Conservation (phyloP, 1,284 basidiomycete species). For the Amylostereum areolatum region DNA sequence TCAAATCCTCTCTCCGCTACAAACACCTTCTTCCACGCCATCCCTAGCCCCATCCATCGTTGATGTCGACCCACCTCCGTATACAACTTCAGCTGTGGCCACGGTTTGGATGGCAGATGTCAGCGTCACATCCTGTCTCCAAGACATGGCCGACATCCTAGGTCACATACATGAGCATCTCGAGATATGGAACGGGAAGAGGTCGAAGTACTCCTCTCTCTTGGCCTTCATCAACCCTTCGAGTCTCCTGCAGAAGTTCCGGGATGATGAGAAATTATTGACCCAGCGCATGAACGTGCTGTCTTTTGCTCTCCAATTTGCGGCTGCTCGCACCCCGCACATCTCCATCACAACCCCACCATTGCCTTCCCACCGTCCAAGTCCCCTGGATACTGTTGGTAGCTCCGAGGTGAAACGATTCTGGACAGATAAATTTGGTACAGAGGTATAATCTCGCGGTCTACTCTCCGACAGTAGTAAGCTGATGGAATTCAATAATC, state of each 20-base stretch:
- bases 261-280: conserved; percentile 4
- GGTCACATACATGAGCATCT: conserved; percentile 6
- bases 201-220: not conserved
- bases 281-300: conserved; percentile 2
- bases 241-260: not conserved
- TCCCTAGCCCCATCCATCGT: not conserved
- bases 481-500: not conserved
- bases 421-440: conserved; percentile 4
- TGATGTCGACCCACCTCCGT: not conserved
- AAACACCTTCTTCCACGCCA: not conserved
- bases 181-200: conserved; percentile 1
- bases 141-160: conserved; percentile 7
- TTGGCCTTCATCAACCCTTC: conserved; percentile 5
- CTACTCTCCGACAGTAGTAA: not conserved
- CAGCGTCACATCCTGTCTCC: conserved; percentile 3
- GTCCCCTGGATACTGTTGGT: not conserved
- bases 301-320: conserved; percentile 2
- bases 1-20: conserved; percentile 4
- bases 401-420: conserved; percentile 4
- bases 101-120: too few relatives aligned
- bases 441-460: not conserved
- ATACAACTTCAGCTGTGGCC: too few relatives aligned
- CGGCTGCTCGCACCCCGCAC: not conserved
- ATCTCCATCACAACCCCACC: not conserved
- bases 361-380: not conserved